These are phyloP conservation scores for Fusarium burgessii DNA, from an alignment of 2,329 filamentous ascomycete species.

Conservation along the genomic window DNA sequence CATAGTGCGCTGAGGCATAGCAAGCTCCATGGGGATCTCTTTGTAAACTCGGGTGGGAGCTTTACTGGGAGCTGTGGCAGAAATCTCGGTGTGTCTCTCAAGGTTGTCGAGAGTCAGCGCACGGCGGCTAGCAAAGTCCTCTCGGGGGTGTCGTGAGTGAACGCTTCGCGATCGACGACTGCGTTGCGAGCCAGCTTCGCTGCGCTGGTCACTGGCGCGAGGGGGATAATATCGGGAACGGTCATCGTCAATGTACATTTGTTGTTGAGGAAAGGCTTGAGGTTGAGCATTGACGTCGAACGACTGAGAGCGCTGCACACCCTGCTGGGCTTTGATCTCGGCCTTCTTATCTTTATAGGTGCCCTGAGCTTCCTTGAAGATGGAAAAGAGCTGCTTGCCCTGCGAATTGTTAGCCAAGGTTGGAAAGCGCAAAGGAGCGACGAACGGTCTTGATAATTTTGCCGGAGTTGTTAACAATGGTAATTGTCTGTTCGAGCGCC, in stretches of 20 bases:
- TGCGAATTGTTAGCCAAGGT: constrained; percentile 53
- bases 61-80: constrained; percentile 60
- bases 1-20: constrained; percentile 45
- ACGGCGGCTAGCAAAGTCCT: constrained; percentile 50
- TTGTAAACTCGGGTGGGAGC: constrained; percentile 58
- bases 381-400: constrained; percentile 89
- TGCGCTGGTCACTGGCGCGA: constrained; percentile 49
- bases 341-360: constrained; percentile 91
- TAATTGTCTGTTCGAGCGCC: constrained; percentile 77
- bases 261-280: constrained; percentile 27
- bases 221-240: constrained; percentile 53
- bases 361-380: constrained; percentile 92
- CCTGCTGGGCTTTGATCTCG: constrained; percentile 75
- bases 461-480: constrained; percentile 89
- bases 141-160: constrained; percentile 46
- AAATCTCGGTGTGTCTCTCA: constrained; percentile 65
- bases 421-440: constrained; percentile 32
- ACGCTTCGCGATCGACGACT: constrained; percentile 56
- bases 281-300: constrained; percentile 57
- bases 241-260: constrained; percentile 46
- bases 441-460: constrained; percentile 90
- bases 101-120: constrained; percentile 67
- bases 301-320: constrained; percentile 72
- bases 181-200: constrained; percentile 57
- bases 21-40: constrained; percentile 57